These are phyloP conservation scores for Ogataea zsoltii DNA, from an alignment of 805 yeast genomes.

Conservation along the genomic window DNA sequence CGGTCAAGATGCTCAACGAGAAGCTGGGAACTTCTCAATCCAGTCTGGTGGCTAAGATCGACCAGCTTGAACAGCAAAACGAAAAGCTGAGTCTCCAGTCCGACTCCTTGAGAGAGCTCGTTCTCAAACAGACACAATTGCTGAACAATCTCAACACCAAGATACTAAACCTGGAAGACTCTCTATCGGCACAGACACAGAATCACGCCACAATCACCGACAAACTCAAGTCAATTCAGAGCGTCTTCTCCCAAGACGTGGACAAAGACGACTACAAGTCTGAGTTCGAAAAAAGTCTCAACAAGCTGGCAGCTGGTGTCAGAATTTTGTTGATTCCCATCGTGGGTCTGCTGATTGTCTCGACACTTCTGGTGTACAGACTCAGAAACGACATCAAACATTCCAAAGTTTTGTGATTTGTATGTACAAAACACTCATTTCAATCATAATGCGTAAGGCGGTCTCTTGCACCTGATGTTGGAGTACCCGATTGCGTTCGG, in stretches of 20 bases:
- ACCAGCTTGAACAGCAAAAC: conserved; percentile 11
- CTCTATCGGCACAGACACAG: conserved; percentile 23
- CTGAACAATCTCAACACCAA: conserved; percentile 17
- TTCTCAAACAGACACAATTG: conserved; percentile 18
- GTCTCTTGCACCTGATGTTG: conserved; percentile 45
- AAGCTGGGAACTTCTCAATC: conserved; percentile 7
- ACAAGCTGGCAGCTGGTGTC: conserved; percentile 18
- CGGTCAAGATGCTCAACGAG: conserved; percentile 17
- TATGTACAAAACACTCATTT: neutral
- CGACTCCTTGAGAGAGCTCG: conserved; percentile 13
- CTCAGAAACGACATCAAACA: conserved; percentile 64
- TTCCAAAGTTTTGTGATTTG: conserved; percentile 50
- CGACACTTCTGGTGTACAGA: conserved; percentile 50
- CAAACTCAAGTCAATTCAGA: conserved; percentile 18
- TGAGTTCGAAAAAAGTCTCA: conserved; percentile 21
- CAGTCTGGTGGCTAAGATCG: conserved; percentile 6
- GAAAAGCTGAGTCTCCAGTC: conserved; percentile 14
- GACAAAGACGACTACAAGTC: conserved; percentile 10
- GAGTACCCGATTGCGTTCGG: conserved; percentile 48
- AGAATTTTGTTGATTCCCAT: conserved; percentile 38
- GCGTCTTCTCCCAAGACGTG: conserved; percentile 11
- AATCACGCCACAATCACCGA: conserved; percentile 18
- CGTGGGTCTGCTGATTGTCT: conserved; percentile 38
- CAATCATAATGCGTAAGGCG: conserved; percentile 39
- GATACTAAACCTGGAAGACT: conserved; percentile 14